A percentile compares a stretch with the other conserved stretches of the same genome.
These are phyloP conservation scores for Phytophthora sp. DNA, from an alignment of 352 stramenopile genomes.

Conservation along the genomic window DNA sequence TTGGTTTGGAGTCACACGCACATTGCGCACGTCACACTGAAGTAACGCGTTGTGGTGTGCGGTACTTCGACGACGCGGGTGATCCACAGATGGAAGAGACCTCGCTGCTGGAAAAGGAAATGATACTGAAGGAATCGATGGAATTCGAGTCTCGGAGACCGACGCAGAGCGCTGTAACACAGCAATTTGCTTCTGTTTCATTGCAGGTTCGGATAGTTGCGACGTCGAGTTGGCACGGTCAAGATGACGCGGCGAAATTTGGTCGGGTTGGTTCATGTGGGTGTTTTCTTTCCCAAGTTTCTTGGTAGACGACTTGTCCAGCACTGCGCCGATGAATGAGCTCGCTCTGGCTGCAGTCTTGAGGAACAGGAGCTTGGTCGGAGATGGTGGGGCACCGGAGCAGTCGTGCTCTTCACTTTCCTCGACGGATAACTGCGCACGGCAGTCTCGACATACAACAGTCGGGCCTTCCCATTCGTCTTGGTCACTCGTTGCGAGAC, in stretches of 20 bases:
- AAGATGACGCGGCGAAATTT: not conserved
- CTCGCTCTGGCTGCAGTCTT: conserved; percentile 34
- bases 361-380: conserved; percentile 30
- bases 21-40: conserved; percentile 58
- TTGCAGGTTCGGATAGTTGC: not conserved
- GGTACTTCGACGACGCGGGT: conserved; percentile 2
- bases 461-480: conserved; percentile 20
- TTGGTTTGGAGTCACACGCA: conserved; percentile 57
- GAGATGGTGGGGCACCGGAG: conserved; percentile 16
- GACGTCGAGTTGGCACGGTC: conserved; percentile 8
- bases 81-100: not conserved
- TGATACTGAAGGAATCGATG: conserved; percentile 11
- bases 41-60: conserved; percentile 33
- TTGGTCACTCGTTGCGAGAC: conserved; percentile 57
- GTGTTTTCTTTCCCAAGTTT: not conserved
- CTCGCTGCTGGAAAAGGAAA: conserved; percentile 2
- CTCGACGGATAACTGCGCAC: conserved; percentile 55
- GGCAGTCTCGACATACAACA: conserved; percentile 65
- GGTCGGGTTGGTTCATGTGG: not conserved
- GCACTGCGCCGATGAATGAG: conserved; percentile 50
- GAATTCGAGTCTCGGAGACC: conserved; percentile 24
- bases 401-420: conserved; percentile 76
- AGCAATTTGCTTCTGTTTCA: not conserved
- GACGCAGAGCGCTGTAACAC: conserved; percentile 15
- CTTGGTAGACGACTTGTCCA: conserved; percentile 29